Evolutionary conservation across 1,139 yeast species (phyloP).

Genomic region (Suhomyces guaymorum): DNA sequence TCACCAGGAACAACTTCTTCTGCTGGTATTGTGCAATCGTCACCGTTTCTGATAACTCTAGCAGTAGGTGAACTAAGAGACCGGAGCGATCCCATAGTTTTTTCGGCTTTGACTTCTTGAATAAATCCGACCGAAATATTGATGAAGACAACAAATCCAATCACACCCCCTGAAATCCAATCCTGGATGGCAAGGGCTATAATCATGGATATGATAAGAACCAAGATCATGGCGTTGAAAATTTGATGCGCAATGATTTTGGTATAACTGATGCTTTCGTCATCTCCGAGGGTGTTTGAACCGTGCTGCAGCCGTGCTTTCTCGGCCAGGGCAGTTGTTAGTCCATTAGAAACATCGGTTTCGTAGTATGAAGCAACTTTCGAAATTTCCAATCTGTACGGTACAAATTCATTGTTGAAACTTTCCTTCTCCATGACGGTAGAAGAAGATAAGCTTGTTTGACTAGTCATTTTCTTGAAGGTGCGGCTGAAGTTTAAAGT

Average conservation of each 20-base stretch:
- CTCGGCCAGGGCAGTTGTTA: conserved; percentile 15
- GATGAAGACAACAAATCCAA: conserved; percentile 47
- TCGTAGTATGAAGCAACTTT: conserved; percentile 16
- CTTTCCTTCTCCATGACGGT: conserved; percentile 2
- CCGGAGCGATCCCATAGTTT: conserved; percentile 40
- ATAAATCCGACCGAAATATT: conserved; percentile 35
- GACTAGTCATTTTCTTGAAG: too few species aligned
- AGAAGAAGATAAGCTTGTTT: not conserved
- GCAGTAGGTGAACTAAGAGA: conserved; percentile 38
- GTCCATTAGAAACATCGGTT: conserved; percentile 19
- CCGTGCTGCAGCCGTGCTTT: conserved; percentile 21
- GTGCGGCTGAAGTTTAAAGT: too few species aligned
- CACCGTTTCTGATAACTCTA: conserved; percentile 43
- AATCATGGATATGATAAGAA: conserved; percentile 36
- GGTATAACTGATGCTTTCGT: conserved; percentile 26
- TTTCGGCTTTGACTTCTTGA: conserved; percentile 39
- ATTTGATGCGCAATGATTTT: conserved; percentile 35
- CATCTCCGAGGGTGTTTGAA: conserved; percentile 32
- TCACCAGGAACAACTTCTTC: conserved; percentile 54
- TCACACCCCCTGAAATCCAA: conserved; percentile 84
- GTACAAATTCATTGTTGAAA: conserved; percentile 5
- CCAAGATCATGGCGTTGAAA: conserved; percentile 42
- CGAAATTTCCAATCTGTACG: conserved; percentile 19
- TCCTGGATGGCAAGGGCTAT: conserved; percentile 51
- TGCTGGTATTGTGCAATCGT: conserved; percentile 35